These are phyloP conservation scores for Colletotrichum orchidophilum DNA, from an alignment of 2,329 filamentous ascomycete genomes.

Conservation along the genomic window DNA sequence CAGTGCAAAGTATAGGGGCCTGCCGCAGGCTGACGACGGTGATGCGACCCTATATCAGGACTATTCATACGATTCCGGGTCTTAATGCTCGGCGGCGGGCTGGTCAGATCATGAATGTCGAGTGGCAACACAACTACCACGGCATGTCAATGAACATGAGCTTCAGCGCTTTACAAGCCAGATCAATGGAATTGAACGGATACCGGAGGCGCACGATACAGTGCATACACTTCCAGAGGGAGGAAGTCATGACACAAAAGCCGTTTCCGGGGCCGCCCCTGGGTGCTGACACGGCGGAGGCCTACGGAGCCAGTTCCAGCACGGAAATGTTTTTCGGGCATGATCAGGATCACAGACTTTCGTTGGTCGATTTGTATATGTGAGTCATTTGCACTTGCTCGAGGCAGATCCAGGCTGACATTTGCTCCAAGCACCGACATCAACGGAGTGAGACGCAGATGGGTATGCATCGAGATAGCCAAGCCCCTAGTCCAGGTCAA, in stretches of 20 bases:
- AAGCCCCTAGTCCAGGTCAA: constrained; percentile 2
- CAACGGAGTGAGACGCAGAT: constrained; percentile 15
- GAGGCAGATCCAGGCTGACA: background rate
- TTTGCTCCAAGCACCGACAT: constrained; percentile 2
- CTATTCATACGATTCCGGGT: constrained; percentile 4
- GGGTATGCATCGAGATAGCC: constrained; percentile 21
- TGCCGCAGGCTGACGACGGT: background rate
- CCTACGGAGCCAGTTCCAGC: background rate
- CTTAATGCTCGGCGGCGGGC: constrained; percentile 1
- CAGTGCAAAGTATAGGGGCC: background rate
- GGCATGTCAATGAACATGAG: constrained; percentile 9
- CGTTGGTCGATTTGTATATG: constrained; percentile 27
- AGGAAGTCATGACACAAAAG: background rate
- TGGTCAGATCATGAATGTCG: constrained; percentile 27
- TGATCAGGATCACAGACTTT: background rate
- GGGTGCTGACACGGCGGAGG: background rate
- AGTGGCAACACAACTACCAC: constrained; percentile 7
- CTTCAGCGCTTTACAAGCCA: constrained; percentile 21
- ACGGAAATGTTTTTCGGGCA: constrained; percentile 12
- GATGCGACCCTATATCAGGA: background rate
- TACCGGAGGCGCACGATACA: constrained; percentile 15
- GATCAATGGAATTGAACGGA: constrained; percentile 13
- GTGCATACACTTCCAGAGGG: constrained; percentile 7
- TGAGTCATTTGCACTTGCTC: background rate
- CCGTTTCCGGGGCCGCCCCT: background rate